Conservation (phyloP, 345 rosid genomes). For the Raphanus sativus region DNA sequence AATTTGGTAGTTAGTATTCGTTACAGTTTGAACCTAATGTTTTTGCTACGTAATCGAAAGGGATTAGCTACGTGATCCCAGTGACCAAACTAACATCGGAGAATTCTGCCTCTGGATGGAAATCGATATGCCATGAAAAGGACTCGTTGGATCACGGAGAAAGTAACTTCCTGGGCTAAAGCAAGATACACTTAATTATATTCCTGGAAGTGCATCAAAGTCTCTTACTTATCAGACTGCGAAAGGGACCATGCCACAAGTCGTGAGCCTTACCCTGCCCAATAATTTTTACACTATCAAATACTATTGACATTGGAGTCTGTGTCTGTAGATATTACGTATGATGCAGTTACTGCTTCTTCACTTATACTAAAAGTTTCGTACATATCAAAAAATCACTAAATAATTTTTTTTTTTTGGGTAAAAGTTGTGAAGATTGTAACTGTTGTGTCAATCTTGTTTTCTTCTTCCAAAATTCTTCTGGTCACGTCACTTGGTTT, state of each 20-base stretch:
- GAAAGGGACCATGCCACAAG: background rate
- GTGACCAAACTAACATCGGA: background rate
- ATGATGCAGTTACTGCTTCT: background rate
- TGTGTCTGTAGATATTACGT: background rate
- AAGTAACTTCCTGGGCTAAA: background rate
- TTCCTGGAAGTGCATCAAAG: background rate
- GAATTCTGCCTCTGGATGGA: background rate
- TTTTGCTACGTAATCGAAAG: too few species aligned
- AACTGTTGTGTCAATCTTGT: background rate
- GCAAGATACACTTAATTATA: background rate
- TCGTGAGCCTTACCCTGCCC: background rate
- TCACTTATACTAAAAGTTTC: background rate
- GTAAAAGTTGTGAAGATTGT: background rate
- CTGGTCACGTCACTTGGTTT: background rate
- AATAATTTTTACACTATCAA: background rate
- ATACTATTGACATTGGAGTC: background rate
- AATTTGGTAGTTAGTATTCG: background rate
- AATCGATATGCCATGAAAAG: conserved; percentile 6
- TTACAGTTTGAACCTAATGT: background rate
- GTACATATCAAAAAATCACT: background rate
- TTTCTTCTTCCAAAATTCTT: background rate
- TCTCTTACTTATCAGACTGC: background rate
- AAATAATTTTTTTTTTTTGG: background rate
- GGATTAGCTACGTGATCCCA: background rate
- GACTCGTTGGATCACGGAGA: conserved; percentile 13